These are phyloP conservation scores for Colletotrichum lentis DNA, from an alignment of 2,329 filamentous ascomycete genomes.

Conservation along the genomic window DNA sequence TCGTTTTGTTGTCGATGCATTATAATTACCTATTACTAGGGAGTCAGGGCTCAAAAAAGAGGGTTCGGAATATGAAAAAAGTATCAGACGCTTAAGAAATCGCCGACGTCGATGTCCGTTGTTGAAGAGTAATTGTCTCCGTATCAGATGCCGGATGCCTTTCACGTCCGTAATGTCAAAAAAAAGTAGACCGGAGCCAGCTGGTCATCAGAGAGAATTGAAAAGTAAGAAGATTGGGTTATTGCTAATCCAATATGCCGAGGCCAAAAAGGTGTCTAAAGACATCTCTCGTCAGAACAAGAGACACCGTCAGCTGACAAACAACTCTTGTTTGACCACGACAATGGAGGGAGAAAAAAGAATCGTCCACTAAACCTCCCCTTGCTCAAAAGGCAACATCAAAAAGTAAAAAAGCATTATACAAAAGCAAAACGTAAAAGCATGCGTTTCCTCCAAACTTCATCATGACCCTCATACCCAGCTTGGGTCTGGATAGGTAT, in stretches of 20 bases:
- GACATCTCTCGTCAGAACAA: constrained; percentile 20
- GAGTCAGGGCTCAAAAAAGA: constrained; percentile 33
- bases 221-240: constrained; percentile 24
- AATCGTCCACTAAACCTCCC: neutral
- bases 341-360: neutral
- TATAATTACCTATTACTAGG: constrained; percentile 38
- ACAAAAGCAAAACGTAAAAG: constrained; percentile 27
- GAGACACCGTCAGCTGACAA: neutral
- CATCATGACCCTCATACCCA: constrained; percentile 29
- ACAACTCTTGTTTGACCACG: neutral
- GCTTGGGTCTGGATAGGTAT: constrained; percentile 29
- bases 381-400: neutral
- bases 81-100: neutral
- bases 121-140: neutral
- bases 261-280: constrained; percentile 24
- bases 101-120: neutral
- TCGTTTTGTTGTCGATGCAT: constrained; percentile 19
- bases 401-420: constrained; percentile 26
- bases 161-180: constrained; percentile 12
- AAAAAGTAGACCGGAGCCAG: constrained; percentile 5
- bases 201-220: constrained; percentile 1
- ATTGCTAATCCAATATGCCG: constrained; percentile 31
- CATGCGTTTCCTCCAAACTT: constrained; percentile 9
- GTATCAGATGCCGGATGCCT: neutral
- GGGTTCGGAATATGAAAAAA: constrained; percentile 14